phyloP scores from a whole-genome alignment of 345 rosid species.

The Turritis glabra region DNA sequence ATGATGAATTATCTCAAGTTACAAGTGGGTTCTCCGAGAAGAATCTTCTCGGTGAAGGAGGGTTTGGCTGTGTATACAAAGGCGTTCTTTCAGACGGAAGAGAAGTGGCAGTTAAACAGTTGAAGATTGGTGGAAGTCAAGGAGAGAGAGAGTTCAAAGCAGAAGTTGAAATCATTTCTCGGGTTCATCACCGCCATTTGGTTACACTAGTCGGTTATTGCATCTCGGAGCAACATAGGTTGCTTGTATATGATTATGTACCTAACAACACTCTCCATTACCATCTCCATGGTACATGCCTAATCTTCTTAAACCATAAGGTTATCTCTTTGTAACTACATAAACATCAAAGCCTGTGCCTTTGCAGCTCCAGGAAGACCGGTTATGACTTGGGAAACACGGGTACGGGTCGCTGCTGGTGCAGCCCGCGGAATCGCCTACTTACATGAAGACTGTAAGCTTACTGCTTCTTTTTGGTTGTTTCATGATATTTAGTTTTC shows the following conservation, averaged over 20 bases:
- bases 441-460: conserved; percentile 95
- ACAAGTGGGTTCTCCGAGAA: conserved; percentile 68
- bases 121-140: conserved; percentile 93
- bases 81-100: conserved; percentile 78
- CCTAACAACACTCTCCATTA: conserved; percentile 86
- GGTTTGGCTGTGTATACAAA: conserved; percentile 97
- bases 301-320: conserved; percentile 18
- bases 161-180: conserved; percentile 93
- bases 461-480: conserved; percentile 31
- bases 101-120: conserved; percentile 92
- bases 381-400: conserved; percentile 80
- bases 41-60: conserved; percentile 97
- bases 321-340: not conserved
- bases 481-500: not conserved
- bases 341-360: conserved; percentile 1
- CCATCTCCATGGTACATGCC: conserved; percentile 77
- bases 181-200: conserved; percentile 97
- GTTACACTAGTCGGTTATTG: conserved; percentile 97
- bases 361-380: conserved; percentile 69
- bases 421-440: conserved; percentile 99
- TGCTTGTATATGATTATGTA: conserved; percentile 90
- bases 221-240: conserved; percentile 74
- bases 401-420: conserved; percentile 90
- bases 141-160: conserved; percentile 98
- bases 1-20: conserved; percentile 72